Evolutionary conservation across 352 stramenopile genomes (phyloP), one percentile per base, ranked within the genome.

Genomic region (Phytophthora megakarya): DNA sequence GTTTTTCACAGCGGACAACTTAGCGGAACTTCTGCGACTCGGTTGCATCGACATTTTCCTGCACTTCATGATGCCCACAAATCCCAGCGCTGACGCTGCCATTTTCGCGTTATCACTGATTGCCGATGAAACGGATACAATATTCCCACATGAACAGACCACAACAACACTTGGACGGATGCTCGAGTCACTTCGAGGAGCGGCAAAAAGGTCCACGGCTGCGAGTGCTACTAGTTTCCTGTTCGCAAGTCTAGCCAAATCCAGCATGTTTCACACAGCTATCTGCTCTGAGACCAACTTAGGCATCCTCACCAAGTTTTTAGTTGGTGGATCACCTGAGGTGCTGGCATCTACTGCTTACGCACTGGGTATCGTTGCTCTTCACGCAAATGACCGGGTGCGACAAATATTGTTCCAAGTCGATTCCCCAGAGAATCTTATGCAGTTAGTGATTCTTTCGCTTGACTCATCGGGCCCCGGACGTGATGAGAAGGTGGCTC

Each of bases 171-270:
- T 73, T 6, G 45, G 51, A 6, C 70, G 59, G 1, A 85, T 88
- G 66, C 68, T 90, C n/a, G 80, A 90, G 44, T 89, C 83, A 0
- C 43, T 92, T 10, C 71, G 83, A 30, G 83, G 83, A 13, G 79
- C 69, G n/a, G 79, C 83, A 1, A 92, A 92, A 48, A 68, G 79
- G 7, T 90, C 83, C 0, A 70, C 62, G 18, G 76, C 53, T 15
- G 83, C 83, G 3, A 81, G 78, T 38, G 61, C 83, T 3, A 84
- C 73, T 28, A 76, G 80, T 21, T 89, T 81, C 32, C 59, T 92
- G 28, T 84, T 89, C 22, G 78, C 83, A 0, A 88, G 75, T 32
- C 60, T 92, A 0, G 61, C 62, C 30, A 81, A 84, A 33, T 90
- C 79, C 0, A 55, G 53, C 10, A 58, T 78, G 19, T 88, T 88